Evolutionary conservation across 805 yeast species (phyloP), one percentile per base, ranked within the genome.

Genomic region (Barnettozyma californica): DNA sequence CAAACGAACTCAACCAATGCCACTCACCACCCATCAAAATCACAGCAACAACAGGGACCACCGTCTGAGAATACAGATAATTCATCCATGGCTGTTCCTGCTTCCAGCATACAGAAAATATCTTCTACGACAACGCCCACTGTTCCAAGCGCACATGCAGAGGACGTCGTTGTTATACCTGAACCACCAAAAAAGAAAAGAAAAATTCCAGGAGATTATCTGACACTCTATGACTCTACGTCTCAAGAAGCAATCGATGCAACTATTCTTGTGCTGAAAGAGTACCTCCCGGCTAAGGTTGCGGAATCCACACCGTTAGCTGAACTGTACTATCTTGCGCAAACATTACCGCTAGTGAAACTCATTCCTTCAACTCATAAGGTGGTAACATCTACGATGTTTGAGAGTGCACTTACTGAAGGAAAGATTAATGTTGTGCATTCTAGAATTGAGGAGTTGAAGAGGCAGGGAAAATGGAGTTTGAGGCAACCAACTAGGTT

Each of bases 361-460:
- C 70, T 92, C 19, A 69, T 94, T 27, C 89, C 95, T 0, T 77
- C 90, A 29, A 81, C 96, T 4, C 96, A 91, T 60, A 94, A 94
- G 61, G 83, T 87, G 0, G 71, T 92, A 35, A 80, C 90, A 29
- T 87, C 98, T 0, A 92, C 88, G 45, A 80, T 87, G 48, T 94
- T 80, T 67, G 95, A 89, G 60, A 78, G 85, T 58, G 87, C 96
- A 0, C 69, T 91, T 31, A 77, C 88, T 13, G 99, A 94, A 62
- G 96, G 97, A 4, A 86, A 91, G 62, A 82, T 92, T 3, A 87
- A 95, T 0, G 97, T 90, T 10, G 81, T 89, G 18, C 86, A 89
- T 58, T 85, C 95, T 2, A 74, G 98, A 52, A 91, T 94, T 42
- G 98, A 92, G 61, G 98, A 92, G 63, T 73, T 94, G 53, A 88